These are phyloP conservation scores for Irpex sp. DNA, from an alignment of 1,284 basidiomycete genomes.

Conservation along the genomic window DNA sequence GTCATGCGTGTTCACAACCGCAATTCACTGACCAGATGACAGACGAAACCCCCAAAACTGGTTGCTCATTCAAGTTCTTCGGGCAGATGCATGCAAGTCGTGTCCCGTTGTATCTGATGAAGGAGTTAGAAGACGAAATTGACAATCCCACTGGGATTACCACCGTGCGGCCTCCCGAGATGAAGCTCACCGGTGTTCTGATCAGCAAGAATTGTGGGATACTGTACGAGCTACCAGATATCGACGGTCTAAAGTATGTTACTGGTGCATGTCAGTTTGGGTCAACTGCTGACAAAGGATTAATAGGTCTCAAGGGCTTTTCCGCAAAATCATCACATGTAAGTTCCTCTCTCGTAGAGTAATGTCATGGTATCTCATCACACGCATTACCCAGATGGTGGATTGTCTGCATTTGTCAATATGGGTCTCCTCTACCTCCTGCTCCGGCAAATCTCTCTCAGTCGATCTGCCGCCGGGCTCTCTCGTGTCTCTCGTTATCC, in stretches of 20 bases:
- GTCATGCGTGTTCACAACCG: neutral
- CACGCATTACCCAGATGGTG: conserved; percentile 55
- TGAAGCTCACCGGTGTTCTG: conserved; percentile 60
- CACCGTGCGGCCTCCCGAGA: conserved; percentile 50
- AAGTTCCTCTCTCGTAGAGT: conserved; percentile 24
- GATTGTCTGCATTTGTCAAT: conserved; percentile 64
- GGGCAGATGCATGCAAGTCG: conserved; percentile 54
- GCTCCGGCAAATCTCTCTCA: conserved; percentile 68
- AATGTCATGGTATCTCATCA: conserved; percentile 3
- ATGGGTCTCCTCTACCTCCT: conserved; percentile 65
- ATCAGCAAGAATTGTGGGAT: conserved; percentile 80
- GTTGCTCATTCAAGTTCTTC: conserved; percentile 64
- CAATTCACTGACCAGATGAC: neutral
- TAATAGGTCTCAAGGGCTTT: conserved; percentile 57
- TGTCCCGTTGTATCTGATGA: conserved; percentile 52
- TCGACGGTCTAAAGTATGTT: conserved; percentile 62
- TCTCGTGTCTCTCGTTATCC: conserved; percentile 79
- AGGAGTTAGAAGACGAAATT: conserved; percentile 67
- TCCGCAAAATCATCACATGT: conserved; percentile 82
- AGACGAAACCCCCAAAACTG: conserved; percentile 49
- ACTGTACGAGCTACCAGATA: conserved; percentile 60
- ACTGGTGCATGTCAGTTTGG: neutral
- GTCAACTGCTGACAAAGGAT: conserved; percentile 14
- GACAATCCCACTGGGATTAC: conserved; percentile 68
- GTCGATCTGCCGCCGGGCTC: conserved; percentile 76